Conservation (phyloP, 2,329 filamentous ascomycete species). For the Penicillium concentricum region DNA sequence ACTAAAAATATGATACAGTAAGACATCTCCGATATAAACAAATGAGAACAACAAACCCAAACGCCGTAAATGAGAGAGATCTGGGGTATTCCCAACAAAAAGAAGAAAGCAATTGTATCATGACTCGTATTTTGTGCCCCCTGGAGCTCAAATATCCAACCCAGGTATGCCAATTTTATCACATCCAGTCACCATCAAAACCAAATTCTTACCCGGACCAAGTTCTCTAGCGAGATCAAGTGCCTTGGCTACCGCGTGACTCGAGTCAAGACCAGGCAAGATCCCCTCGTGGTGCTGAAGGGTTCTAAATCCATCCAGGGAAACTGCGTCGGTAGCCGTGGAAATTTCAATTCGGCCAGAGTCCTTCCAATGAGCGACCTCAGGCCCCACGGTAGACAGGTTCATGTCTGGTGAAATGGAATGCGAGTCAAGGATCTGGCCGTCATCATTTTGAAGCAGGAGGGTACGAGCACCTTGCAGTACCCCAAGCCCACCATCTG, state of each 20-base stretch:
- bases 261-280: constrained; percentile 23
- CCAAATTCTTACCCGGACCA: constrained; percentile 24
- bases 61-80: background rate
- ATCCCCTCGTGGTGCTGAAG: constrained; percentile 25
- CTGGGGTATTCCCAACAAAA: background rate
- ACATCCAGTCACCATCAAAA: constrained; percentile 25
- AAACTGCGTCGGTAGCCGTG: constrained; percentile 25
- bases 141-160: constrained; percentile 11
- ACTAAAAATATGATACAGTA: background rate
- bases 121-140: background rate
- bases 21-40: background rate
- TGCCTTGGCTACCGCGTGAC: constrained; percentile 22
- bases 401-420: constrained; percentile 28
- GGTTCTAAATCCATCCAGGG: constrained; percentile 28
- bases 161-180: constrained; percentile 16
- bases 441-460: constrained; percentile 23
- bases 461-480: constrained; percentile 26
- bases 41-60: background rate
- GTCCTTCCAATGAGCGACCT: constrained; percentile 26
- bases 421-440: constrained; percentile 23
- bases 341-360: constrained; percentile 25
- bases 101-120: background rate
- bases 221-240: constrained; percentile 18
- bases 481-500: constrained; percentile 20
- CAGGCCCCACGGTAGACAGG: constrained; percentile 24